These are phyloP conservation scores for Wallemia hederae DNA, from an alignment of 1,284 basidiomycete genomes.

Conservation along the genomic window DNA sequence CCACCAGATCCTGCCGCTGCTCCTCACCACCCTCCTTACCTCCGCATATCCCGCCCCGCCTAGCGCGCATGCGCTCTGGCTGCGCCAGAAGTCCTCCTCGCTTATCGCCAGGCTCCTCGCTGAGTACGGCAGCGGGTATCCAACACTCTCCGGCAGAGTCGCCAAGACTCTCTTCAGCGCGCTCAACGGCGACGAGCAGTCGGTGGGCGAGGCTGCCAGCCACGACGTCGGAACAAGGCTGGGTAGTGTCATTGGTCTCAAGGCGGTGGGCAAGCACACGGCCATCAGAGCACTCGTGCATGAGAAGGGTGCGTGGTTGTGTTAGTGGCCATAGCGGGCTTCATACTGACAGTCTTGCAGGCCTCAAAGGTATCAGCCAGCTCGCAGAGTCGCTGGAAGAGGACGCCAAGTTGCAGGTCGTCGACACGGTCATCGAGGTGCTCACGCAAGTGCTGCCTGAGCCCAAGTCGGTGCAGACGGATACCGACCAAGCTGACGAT, in stretches of 20 bases:
- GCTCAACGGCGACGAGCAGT: slow-evolving; percentile 16
- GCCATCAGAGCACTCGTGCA: neutral
- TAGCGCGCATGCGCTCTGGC: slow-evolving; percentile 7
- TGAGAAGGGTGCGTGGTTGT: neutral
- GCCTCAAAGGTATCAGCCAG: neutral
- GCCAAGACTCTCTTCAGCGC: slow-evolving; percentile 76
- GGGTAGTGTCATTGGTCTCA: neutral
- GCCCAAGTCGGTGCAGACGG: neutral
- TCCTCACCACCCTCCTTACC: slow-evolving; percentile 68
- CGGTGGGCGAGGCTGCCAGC: neutral
- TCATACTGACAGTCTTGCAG: neutral
- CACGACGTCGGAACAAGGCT: neutral
- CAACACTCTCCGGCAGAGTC: slow-evolving; percentile 55
- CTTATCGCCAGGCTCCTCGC: slow-evolving; percentile 42
- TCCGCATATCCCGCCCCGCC: slow-evolving; percentile 29
- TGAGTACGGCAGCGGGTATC: slow-evolving; percentile 25
- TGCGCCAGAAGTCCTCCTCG: slow-evolving; percentile 8
- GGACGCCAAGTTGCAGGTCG: neutral
- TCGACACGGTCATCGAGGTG: neutral
- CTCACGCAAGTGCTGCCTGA: neutral
- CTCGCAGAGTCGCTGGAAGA: neutral
- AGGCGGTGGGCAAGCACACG: neutral
- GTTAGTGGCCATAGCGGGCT: neutral
- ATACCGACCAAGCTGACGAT: neutral
- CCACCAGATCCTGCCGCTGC: slow-evolving; percentile 77